These are phyloP conservation scores for Podosphaera leucotricha DNA, from an alignment of 2,329 filamentous ascomycete genomes.

Conservation along the genomic window DNA sequence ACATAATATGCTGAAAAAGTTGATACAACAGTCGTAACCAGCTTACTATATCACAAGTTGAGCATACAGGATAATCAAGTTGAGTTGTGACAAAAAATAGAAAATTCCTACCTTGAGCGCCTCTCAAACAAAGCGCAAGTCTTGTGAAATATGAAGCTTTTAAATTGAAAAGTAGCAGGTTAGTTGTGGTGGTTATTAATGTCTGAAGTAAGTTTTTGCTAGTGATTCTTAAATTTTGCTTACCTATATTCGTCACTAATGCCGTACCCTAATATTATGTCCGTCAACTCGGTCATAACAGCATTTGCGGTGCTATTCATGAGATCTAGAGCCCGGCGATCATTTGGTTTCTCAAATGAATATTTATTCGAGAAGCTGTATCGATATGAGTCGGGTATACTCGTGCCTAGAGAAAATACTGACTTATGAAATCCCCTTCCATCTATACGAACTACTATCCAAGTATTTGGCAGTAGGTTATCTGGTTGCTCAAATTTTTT, in stretches of 20 bases:
- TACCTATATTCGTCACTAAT: conserved; percentile 85
- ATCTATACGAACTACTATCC: conserved; percentile 86
- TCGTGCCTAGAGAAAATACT: conserved; percentile 4
- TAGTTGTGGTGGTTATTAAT: not conserved
- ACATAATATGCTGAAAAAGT: conserved; percentile 87
- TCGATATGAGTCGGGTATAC: not conserved
- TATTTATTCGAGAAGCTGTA: conserved; percentile 60
- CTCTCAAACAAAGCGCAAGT: conserved; percentile 65
- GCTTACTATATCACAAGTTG: conserved; percentile 39
- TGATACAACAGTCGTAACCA: conserved; percentile 75
- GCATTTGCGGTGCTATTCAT: conserved; percentile 87
- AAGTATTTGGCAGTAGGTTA: conserved; percentile 65
- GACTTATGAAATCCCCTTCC: conserved; percentile 90
- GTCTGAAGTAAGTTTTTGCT: not conserved
- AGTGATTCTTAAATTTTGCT: not conserved
- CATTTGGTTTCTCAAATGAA: conserved; percentile 77
- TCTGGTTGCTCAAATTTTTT: conserved; percentile 71
- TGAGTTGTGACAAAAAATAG: not conserved
- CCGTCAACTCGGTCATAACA: conserved; percentile 61
- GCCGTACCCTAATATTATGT: conserved; percentile 73
- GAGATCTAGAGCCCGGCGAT: conserved; percentile 61
- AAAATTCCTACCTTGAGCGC: conserved; percentile 38
- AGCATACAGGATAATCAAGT: conserved; percentile 1
- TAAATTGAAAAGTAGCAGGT: not conserved
- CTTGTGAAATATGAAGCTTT: conserved; percentile 73